Evolutionary conservation across 495 filamentous ascomycete genomes (phyloP).

Genomic region (Talaromyces liani): DNA sequence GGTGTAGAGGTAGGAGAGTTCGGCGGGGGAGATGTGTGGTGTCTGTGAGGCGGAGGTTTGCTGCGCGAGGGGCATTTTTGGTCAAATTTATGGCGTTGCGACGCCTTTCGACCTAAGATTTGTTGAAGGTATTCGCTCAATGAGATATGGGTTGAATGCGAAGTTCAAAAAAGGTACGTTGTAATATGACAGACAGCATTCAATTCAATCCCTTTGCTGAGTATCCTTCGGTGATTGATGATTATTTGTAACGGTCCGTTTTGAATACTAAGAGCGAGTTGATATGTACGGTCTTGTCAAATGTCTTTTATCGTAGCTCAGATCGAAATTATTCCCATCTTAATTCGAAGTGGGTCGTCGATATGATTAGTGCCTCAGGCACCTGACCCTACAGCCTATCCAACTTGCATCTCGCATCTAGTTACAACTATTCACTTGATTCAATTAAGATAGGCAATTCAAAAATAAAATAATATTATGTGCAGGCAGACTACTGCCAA

Average conservation of each 20-base stretch:
- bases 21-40: constrained; percentile 79
- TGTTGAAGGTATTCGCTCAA: not conserved
- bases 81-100: not conserved
- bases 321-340: not conserved
- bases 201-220: not conserved
- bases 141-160: not conserved
- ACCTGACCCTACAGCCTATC: not conserved
- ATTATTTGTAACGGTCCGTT: not conserved
- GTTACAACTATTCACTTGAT: not conserved
- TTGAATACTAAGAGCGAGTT: not conserved
- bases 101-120: not conserved
- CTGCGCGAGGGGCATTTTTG: constrained; percentile 29
- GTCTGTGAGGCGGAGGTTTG: constrained; percentile 41
- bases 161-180: not conserved
- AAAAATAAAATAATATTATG: not conserved
- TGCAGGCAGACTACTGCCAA: constrained; percentile 6
- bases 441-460: not conserved
- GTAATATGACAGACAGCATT: not conserved
- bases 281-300: not conserved
- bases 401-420: not conserved
- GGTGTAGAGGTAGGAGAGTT: constrained; percentile 90
- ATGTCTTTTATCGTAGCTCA: not conserved
- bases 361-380: not conserved
- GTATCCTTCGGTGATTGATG: no score
- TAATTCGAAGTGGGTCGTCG: not conserved